phyloP scores from a whole-genome alignment of 2,329 filamentous ascomycete genomes.

The Phaeophleospora eucalypticola region DNA sequence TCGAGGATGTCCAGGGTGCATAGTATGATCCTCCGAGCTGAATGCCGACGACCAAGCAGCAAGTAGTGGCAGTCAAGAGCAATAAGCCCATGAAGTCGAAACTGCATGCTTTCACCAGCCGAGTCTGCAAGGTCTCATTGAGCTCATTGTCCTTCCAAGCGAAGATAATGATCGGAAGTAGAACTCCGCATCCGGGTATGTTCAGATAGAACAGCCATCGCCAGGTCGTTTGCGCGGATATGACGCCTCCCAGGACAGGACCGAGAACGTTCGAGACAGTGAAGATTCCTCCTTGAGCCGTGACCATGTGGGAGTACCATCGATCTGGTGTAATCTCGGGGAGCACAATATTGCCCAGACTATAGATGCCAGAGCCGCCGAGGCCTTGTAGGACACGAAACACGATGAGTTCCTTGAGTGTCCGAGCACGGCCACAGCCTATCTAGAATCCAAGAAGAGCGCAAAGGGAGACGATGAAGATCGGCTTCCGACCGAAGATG shows the following conservation, averaged over 20 bases:
- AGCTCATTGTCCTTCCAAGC: background rate
- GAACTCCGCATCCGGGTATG: background rate
- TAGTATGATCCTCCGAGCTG: background rate
- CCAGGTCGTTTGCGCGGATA: background rate
- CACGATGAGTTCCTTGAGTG: background rate
- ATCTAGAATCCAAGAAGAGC: background rate
- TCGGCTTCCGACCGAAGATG: background rate
- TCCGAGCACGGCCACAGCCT: background rate
- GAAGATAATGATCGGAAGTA: background rate
- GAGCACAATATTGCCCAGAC: background rate
- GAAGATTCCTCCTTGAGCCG: background rate
- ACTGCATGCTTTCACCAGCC: background rate
- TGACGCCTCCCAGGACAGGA: background rate
- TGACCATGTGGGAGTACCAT: background rate
- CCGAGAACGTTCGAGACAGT: background rate
- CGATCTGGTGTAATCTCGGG: background rate
- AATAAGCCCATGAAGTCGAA: background rate
- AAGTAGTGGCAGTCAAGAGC: background rate
- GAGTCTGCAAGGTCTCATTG: background rate
- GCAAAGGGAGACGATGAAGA: background rate
- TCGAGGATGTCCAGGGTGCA: background rate
- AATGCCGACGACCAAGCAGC: background rate
- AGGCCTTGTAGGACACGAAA: background rate
- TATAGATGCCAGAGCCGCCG: background rate
- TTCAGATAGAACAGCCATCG: background rate